Evolutionary conservation across 805 yeast species (phyloP), one percentile per base, ranked within the genome.

Genomic region (Danielozyma ontarioensis): DNA sequence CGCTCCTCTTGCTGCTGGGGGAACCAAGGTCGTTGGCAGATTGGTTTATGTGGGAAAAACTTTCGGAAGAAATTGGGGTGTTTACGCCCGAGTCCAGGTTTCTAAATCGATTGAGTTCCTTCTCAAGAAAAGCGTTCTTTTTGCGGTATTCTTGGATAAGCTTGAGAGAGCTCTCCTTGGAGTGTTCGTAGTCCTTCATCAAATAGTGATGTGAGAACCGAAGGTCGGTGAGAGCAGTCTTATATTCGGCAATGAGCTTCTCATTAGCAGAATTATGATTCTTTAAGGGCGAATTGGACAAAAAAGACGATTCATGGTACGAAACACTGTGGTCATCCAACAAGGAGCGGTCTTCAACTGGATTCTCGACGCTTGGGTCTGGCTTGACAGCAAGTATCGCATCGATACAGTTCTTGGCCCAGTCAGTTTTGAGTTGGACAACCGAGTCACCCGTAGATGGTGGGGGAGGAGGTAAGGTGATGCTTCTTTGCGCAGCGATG

Each of bases 121-220:
- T 75, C 46, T 78, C 82, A 28, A 79, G 59, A 13, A 59, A 62
- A 18, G 57, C 53, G 34, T 70, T 70, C 37, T 76, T 78, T 37
- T 68, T 61, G 15, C 79, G 65, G 41, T 77, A 61, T 28, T 72
- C 72, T 42, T 72, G 78, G 31, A 80, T 68, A 2, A 73, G 61
- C 37, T 70, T 70, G 32, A 64, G 53, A 35, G 79, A 75, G 39
- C 72, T 74, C 12, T 70, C 70, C 35, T 83, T 67, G 34, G 83
- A 83, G 39, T 77, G 74, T 42, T 80, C 83, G 46, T 72, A 83
- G 45, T 80, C 84, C 48, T 77, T 76, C 2, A 81, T 70, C 34
- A 83, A 59, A 48, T 80, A 83, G 39, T 70, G 77, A 53, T 82
- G 87, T 2, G 87, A 82, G 50, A 83, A 74, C 42, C 81, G 78